phyloP scores from a whole-genome alignment of 352 stramenopile genomes.

The Globisporangium mamillatum region DNA sequence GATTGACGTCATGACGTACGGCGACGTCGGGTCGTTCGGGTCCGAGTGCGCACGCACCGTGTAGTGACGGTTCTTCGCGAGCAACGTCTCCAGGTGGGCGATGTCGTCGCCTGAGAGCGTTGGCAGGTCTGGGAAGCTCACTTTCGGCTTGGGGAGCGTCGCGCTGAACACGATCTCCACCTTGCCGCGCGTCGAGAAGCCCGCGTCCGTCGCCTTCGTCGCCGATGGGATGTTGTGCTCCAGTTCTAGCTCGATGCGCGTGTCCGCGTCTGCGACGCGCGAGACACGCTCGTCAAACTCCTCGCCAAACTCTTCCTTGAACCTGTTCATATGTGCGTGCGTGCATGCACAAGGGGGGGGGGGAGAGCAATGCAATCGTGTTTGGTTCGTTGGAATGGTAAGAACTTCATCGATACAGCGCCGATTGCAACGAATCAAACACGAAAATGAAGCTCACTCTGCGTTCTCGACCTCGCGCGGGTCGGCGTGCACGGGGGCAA shows the following conservation, averaged over 20 bases:
- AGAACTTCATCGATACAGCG: not conserved
- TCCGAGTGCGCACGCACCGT: slow-evolving; percentile 67
- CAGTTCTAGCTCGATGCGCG: slow-evolving; percentile 54
- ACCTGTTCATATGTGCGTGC: slow-evolving; percentile 27
- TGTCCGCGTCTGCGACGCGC: slow-evolving; percentile 33
- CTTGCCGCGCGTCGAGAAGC: slow-evolving; percentile 48
- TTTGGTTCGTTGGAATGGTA: not conserved
- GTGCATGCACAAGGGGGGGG: not conserved
- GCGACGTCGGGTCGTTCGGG: slow-evolving; percentile 49
- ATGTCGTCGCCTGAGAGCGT: slow-evolving; percentile 44
- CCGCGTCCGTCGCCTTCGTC: not conserved
- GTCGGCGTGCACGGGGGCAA: slow-evolving; percentile 25
- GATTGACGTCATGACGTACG: slow-evolving; percentile 73
- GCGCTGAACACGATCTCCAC: slow-evolving; percentile 62
- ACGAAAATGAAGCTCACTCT: slow-evolving; percentile 37
- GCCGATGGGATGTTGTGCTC: slow-evolving; percentile 55
- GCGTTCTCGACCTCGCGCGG: slow-evolving; percentile 59
- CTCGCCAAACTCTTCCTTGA: slow-evolving; percentile 66
- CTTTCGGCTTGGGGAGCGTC: slow-evolving; percentile 53
- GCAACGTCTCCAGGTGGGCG: slow-evolving; percentile 41
- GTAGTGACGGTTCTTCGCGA: slow-evolving; percentile 56
- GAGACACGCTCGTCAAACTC: slow-evolving; percentile 51
- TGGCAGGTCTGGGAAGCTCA: slow-evolving; percentile 52
- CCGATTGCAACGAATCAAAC: not conserved
- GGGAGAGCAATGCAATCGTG: not conserved